phyloP scores from a whole-genome alignment of 2,329 filamentous ascomycete species.

The Graphiopsis chlorocephala region DNA sequence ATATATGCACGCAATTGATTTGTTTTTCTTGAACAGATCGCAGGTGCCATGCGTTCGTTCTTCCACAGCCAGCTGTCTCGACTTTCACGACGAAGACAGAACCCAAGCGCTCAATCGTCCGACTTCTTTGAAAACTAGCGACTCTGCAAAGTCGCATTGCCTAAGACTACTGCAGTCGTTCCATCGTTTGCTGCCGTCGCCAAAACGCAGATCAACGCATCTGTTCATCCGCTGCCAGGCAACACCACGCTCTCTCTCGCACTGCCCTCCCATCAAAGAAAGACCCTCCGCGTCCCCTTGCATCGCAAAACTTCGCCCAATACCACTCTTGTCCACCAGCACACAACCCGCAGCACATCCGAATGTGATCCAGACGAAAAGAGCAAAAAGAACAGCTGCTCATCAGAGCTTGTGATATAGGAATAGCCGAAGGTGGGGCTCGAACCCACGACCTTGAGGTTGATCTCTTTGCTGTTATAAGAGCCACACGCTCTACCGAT shows the following conservation, averaged over 20 bases:
- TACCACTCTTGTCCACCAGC: too few species aligned
- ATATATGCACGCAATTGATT: not conserved
- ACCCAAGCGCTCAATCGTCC: not conserved
- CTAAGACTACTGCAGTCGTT: not conserved
- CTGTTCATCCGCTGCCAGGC: not conserved
- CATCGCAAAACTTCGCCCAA: not conserved
- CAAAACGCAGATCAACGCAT: not conserved
- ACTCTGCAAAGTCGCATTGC: not conserved
- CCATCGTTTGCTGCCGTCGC: not conserved
- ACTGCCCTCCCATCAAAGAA: not conserved
- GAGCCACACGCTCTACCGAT: slow-evolving; percentile 55
- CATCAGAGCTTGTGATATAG: slow-evolving; percentile 11
- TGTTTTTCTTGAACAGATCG: too few species aligned
- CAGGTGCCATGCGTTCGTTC: not conserved
- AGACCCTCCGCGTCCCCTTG: not conserved
- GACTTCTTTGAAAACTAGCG: not conserved
- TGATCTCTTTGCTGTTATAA: slow-evolving; percentile 34
- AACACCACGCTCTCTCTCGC: not conserved
- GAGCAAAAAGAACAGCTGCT: slow-evolving; percentile 7
- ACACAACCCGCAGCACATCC: not conserved
- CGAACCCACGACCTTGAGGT: slow-evolving; percentile 28
- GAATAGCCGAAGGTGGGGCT: slow-evolving; percentile 29
- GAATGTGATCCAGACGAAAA: not conserved
- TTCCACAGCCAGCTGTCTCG: not conserved
- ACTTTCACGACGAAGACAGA: not conserved